Conservation (phyloP, 73 alveolate species). For the Stentor coeruleus region DNA sequence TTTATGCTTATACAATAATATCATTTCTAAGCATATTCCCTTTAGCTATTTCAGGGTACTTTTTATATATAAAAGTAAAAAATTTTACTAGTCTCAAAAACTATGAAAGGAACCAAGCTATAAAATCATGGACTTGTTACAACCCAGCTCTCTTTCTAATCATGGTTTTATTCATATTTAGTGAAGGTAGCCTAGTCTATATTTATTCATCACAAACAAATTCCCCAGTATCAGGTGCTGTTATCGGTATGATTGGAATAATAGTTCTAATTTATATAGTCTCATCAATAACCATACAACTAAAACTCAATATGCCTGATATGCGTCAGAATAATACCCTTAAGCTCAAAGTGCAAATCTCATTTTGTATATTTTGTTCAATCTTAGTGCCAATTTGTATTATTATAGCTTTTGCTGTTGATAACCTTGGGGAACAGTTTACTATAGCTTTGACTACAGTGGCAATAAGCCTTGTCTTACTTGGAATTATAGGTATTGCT, state of each 20-base stretch:
- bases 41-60: not conserved
- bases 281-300: not conserved
- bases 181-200: not conserved
- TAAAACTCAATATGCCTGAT: not conserved
- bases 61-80: not conserved
- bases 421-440: not conserved
- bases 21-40: not conserved
- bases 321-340: not conserved
- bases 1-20: not conserved
- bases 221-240: constrained; percentile 10
- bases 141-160: not conserved
- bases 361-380: not conserved
- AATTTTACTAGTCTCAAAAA: not conserved
- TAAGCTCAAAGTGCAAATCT: no score
- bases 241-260: not conserved
- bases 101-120: not conserved
- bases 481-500: not conserved
- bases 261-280: not conserved
- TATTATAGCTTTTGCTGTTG: not conserved
- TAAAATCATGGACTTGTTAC: not conserved
- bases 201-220: not conserved
- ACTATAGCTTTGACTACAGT: not conserved
- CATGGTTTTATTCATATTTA: not conserved
- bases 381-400: not conserved
- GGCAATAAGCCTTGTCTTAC: not conserved